Evolutionary conservation across 2,329 filamentous ascomycete genomes (phyloP).

Genomic region (Ophiostoma quercus): DNA sequence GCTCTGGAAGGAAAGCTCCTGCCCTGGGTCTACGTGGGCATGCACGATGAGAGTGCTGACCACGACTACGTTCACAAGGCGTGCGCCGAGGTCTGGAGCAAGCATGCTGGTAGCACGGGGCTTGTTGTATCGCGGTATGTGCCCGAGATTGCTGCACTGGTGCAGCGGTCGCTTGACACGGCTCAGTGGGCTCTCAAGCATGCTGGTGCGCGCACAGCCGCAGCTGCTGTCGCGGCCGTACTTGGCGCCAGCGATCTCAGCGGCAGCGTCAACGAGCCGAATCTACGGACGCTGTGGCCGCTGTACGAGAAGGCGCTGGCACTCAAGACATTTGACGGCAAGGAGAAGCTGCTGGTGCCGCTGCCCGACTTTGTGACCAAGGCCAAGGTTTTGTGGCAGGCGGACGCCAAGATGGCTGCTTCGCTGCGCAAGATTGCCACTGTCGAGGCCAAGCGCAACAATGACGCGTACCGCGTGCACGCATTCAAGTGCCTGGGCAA

Average conservation of each 20-base stretch:
- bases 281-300: conserved; percentile 69
- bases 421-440: conserved; percentile 75
- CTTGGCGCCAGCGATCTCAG: conserved; percentile 52
- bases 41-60: conserved; percentile 63
- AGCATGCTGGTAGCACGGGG: conserved; percentile 74
- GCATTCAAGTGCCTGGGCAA: conserved; percentile 68
- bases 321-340: conserved; percentile 89
- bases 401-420: conserved; percentile 49
- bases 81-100: conserved; percentile 82
- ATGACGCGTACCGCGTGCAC: conserved; percentile 73
- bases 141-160: conserved; percentile 69
- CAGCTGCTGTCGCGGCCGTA: conserved; percentile 64
- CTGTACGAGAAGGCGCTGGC: conserved; percentile 73
- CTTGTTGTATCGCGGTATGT: conserved; percentile 80
- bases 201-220: conserved; percentile 73
- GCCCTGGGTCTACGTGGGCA: conserved; percentile 82
- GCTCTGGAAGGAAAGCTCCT: conserved; percentile 68
- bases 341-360: conserved; percentile 75
- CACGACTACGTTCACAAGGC: conserved; percentile 69
- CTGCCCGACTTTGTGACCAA: conserved; percentile 73
- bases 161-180: conserved; percentile 64
- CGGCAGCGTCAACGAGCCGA: conserved; percentile 54
- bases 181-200: conserved; percentile 89
- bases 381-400: conserved; percentile 53
- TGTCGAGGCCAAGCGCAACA: conserved; percentile 87